Percentiles rank a stretch among this genome's conserved stretches.
phyloP scores from a whole-genome alignment of 2,329 filamentous ascomycete species.

The Aaosphaeria pasadenensis region DNA sequence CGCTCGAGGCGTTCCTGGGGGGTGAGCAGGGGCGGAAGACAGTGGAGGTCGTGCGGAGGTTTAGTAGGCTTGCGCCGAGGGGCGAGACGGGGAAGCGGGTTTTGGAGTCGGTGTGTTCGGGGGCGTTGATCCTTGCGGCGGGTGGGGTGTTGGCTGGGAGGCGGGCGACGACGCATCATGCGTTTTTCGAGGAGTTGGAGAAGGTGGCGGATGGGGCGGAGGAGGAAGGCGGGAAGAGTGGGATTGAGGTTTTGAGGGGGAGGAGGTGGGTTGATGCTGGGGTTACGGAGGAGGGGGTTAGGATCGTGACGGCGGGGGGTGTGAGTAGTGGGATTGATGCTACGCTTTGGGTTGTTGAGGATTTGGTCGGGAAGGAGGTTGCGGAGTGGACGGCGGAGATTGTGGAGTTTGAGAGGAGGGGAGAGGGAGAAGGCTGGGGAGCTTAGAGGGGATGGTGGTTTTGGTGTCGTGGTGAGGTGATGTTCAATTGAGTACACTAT shows the following conservation, averaged over 20 bases:
- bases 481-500: too few species aligned
- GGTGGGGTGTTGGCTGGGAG: constrained; percentile 34
- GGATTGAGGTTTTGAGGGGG: constrained; percentile 16
- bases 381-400: constrained; percentile 23
- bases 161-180: constrained; percentile 41
- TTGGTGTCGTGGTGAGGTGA: too few species aligned
- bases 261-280: constrained; percentile 33
- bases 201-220: constrained; percentile 26
- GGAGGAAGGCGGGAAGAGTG: constrained; percentile 24
- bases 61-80: constrained; percentile 16
- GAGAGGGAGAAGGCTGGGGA: constrained; percentile 15
- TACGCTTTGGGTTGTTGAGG: constrained; percentile 25
- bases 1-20: constrained; percentile 19
- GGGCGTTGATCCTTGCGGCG: constrained; percentile 36
- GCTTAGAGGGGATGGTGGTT: background rate
- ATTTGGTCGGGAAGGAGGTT: constrained; percentile 20
- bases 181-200: constrained; percentile 22
- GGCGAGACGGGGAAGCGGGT: constrained; percentile 23
- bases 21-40: constrained; percentile 13
- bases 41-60: constrained; percentile 17
- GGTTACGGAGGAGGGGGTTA: constrained; percentile 22
- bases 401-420: constrained; percentile 29
- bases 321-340: constrained; percentile 33
- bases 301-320: constrained; percentile 34
- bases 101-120: constrained; percentile 42